These are phyloP conservation scores for Incumbomyces delicatus DNA, from an alignment of 2,329 filamentous ascomycete genomes.

Conservation along the genomic window DNA sequence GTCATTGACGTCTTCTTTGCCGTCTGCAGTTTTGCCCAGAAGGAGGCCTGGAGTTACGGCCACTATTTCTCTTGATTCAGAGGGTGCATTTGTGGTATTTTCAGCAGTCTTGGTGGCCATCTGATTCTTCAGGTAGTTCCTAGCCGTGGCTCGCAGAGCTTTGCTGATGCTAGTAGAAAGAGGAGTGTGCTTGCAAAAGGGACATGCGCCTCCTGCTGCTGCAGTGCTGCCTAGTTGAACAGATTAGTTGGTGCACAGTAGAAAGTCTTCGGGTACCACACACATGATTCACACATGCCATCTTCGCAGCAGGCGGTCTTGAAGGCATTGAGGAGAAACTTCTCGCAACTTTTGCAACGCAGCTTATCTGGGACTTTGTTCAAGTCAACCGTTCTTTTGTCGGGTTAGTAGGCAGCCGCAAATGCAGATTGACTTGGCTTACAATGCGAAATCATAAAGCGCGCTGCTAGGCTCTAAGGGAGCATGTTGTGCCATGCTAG, in stretches of 20 bases:
- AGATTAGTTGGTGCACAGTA: too few relatives aligned
- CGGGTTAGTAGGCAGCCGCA: slow-evolving; percentile 5
- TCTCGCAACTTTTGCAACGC: slow-evolving; percentile 87
- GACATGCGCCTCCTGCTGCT: slow-evolving; percentile 67
- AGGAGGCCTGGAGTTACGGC: neutral
- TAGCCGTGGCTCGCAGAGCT: slow-evolving; percentile 80
- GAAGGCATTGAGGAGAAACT: slow-evolving; percentile 80
- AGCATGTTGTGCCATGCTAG: slow-evolving; percentile 1
- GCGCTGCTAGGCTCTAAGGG: slow-evolving; percentile 6
- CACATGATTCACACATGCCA: slow-evolving; percentile 84
- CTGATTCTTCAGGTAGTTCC: slow-evolving; percentile 79
- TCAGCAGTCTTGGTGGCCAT: slow-evolving; percentile 3
- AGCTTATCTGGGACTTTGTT: slow-evolving; percentile 94
- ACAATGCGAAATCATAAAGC: slow-evolving; percentile 22
- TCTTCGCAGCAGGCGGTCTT: slow-evolving; percentile 92
- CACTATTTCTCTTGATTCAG: neutral
- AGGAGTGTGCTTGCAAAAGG: slow-evolving; percentile 85
- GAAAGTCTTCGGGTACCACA: slow-evolving; percentile 23
- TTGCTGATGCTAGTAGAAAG: slow-evolving; percentile 87
- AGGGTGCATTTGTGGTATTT: neutral
- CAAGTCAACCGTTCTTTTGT: slow-evolving; percentile 58
- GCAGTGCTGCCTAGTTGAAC: slow-evolving; percentile 13
- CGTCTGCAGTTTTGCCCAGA: slow-evolving; percentile 1
- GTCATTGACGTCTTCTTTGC: slow-evolving; percentile 6
- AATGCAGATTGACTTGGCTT: slow-evolving; percentile 1